Conservation (phyloP, 495 filamentous ascomycete genomes). For the Neurospora sp. region DNA sequence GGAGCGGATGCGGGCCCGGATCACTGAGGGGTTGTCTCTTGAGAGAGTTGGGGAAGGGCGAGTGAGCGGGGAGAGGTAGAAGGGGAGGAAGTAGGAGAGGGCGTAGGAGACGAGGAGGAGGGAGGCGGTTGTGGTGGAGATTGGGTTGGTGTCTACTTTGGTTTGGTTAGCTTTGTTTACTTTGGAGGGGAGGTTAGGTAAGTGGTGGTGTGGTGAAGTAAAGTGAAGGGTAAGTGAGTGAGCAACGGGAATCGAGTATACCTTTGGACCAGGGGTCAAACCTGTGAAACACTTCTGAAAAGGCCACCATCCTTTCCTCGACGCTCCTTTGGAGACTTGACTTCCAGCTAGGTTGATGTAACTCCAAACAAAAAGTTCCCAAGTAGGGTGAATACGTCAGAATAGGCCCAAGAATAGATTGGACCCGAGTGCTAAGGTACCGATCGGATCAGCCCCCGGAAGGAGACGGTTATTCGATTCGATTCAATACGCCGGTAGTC, state of each 20-base stretch:
- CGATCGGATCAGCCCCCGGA: not conserved
- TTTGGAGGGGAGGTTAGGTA: too few relatives aligned
- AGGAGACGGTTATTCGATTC: not conserved
- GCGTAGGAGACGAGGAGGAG: conserved; percentile 59
- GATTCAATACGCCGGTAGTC: not conserved
- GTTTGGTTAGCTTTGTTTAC: not conserved
- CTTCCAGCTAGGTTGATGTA: not conserved
- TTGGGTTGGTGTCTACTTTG: conserved; percentile 3
- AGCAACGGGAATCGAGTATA: too few relatives aligned
- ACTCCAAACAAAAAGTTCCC: not conserved
- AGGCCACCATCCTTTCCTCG: conserved; percentile 13
- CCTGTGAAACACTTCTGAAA: conserved; percentile 10
- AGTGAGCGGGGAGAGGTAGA: conserved; percentile 73
- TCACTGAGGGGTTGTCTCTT: conserved; percentile 82
- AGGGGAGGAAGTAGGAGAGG: conserved; percentile 76
- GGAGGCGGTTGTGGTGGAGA: conserved; percentile 13
- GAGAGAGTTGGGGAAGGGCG: conserved; percentile 73
- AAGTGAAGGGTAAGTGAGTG: not conserved
- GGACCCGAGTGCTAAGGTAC: not conserved
- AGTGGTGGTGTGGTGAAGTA: not conserved
- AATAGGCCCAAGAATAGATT: not conserved
- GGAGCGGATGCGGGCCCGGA: conserved; percentile 72
- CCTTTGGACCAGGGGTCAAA: conserved; percentile 24
- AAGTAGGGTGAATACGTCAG: not conserved
- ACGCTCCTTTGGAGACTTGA: not conserved